These are phyloP conservation scores for Stevia rebaudiana DNA, from an alignment of 140 eudicot genomes.

Conservation along the genomic window DNA sequence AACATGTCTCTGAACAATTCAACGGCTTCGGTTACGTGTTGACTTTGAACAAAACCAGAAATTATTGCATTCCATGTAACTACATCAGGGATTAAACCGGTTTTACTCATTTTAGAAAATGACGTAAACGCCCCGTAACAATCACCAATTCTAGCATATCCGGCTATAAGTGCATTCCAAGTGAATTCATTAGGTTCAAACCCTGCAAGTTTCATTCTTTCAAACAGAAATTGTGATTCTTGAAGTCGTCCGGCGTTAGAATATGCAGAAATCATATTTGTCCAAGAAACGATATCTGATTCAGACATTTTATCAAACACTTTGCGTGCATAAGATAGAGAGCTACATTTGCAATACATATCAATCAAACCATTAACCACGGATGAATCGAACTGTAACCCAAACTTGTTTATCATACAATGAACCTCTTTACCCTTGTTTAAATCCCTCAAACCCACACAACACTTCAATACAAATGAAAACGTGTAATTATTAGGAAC, in stretches of 20 bases:
- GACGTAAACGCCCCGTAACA: conserved; percentile 35
- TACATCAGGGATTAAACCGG: conserved; percentile 52
- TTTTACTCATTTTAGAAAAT: conserved; percentile 45
- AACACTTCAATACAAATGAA: conserved; percentile 49
- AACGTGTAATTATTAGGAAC: conserved; percentile 51
- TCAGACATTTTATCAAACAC: conserved; percentile 58
- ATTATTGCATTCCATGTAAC: conserved; percentile 79
- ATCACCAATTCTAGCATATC: conserved; percentile 70
- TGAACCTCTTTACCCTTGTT: conserved; percentile 64
- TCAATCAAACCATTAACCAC: conserved; percentile 60
- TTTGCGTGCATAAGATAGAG: conserved; percentile 35
- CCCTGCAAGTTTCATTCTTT: conserved; percentile 50
- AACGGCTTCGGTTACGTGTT: conserved; percentile 37
- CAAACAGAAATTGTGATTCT: conserved; percentile 41
- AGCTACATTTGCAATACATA: conserved; percentile 64
- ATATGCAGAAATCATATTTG: conserved; percentile 56
- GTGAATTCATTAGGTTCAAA: conserved; percentile 62
- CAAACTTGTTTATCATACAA: conserved; percentile 35
- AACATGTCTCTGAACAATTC: conserved; percentile 56
- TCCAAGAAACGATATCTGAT: conserved; percentile 74
- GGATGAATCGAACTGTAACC: conserved; percentile 32
- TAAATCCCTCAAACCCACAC: conserved; percentile 63
- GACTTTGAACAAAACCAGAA: conserved; percentile 65
- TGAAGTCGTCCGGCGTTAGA: conserved; percentile 31
- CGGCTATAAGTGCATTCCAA: conserved; percentile 67